These are phyloP conservation scores for Quercus glauca DNA, from an alignment of 306 rosid species.

Conservation along the genomic window DNA sequence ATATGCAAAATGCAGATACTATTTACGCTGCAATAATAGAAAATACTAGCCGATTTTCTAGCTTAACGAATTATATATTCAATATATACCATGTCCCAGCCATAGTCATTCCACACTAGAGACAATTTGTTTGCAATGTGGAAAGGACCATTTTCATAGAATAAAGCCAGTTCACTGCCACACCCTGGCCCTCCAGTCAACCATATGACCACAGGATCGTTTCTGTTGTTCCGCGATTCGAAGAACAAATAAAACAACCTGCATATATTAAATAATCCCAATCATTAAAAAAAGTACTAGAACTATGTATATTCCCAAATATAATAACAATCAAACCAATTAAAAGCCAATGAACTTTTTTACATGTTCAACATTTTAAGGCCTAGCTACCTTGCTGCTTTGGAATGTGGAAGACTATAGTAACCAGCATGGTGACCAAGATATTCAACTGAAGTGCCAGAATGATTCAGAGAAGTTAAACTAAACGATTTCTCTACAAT, in stretches of 20 bases:
- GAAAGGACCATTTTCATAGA: conserved; percentile 93
- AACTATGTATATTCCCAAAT: no score
- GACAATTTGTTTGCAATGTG: conserved; percentile 59
- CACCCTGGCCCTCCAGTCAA: conserved; percentile 96
- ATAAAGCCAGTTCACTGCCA: conserved; percentile 88
- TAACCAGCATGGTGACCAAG: conserved; percentile 94
- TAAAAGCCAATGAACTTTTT: no score
- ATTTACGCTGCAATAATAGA: not conserved
- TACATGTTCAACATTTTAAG: not conserved
- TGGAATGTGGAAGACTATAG: conserved; percentile 65
- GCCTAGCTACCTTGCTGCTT: conserved; percentile 83
- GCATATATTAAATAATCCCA: not conserved
- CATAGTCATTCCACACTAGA: conserved; percentile 81
- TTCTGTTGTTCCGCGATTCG: conserved; percentile 62
- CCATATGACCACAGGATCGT: conserved; percentile 83
- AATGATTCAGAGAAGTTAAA: conserved; percentile 44
- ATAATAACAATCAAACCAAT: no score
- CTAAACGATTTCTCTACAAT: conserved; percentile 61
- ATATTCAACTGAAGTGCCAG: conserved; percentile 56
- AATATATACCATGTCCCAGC: conserved; percentile 77
- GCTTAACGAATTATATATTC: not conserved
- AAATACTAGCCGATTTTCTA: not conserved
- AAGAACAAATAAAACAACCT: conserved; percentile 95
- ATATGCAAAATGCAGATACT: not conserved
- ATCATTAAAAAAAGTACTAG: no score